These are phyloP conservation scores for Rhodotorula graminis DNA, from an alignment of 768 basidiomycete species.

Conservation along the genomic window DNA sequence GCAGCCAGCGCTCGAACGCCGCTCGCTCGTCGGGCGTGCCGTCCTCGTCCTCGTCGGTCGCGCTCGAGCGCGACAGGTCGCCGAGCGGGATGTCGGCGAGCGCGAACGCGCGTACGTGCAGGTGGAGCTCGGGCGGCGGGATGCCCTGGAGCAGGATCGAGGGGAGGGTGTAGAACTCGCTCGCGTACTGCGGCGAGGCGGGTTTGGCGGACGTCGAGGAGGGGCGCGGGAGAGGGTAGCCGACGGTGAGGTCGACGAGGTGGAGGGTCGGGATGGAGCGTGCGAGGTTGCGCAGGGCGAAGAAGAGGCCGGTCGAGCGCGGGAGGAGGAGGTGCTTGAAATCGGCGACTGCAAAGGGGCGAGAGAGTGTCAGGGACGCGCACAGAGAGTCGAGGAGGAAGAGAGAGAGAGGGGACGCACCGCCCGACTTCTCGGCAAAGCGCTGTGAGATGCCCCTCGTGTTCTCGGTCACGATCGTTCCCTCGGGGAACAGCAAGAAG, in stretches of 20 bases:
- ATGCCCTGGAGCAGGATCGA: constrained; percentile 77
- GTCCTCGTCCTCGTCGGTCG: constrained; percentile 51
- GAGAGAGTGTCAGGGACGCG: background rate
- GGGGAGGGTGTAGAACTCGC: constrained; percentile 64
- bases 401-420: constrained; percentile 55
- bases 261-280: constrained; percentile 70
- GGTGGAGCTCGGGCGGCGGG: constrained; percentile 76
- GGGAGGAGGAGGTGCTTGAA: constrained; percentile 74
- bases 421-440: constrained; percentile 77
- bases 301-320: constrained; percentile 82
- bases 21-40: constrained; percentile 60
- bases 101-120: constrained; percentile 76
- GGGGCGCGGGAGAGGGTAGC: constrained; percentile 56
- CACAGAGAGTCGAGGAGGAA: no score
- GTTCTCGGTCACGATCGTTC: constrained; percentile 81
- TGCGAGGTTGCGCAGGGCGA: constrained; percentile 66
- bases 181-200: constrained; percentile 2
- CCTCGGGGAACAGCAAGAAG: constrained; percentile 89
- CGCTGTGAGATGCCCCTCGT: constrained; percentile 77
- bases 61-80: constrained; percentile 40
- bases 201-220: constrained; percentile 44
- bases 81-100: constrained; percentile 52
- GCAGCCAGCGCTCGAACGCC: constrained; percentile 75
- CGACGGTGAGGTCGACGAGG: constrained; percentile 78
- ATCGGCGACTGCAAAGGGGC: constrained; percentile 59